Evolutionary conservation across 2,329 filamentous ascomycete species (phyloP), one percentile per base, ranked within the genome.

Genomic region (Paracoccidioides lutzii): DNA sequence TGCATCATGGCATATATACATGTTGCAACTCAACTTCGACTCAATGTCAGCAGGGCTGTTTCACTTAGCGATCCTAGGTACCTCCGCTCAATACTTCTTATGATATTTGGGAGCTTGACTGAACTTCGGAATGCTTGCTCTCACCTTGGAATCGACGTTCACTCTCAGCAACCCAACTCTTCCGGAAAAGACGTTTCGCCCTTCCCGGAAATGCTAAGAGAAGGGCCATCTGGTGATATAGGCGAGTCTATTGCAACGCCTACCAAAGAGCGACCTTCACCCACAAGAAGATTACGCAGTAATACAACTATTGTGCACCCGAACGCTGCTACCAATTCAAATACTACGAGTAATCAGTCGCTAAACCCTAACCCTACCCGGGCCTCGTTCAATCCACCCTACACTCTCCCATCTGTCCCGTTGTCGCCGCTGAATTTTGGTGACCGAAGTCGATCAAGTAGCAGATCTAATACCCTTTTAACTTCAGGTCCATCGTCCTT

Each of bases 51-150:
- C 48, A 78, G 78, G 56, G 77, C 81, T 38, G 73, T 80, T n/a
- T 70, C 76, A 49, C 74, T 78, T 51, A 75, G 76, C 3, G 80
- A 83, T 60, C 72, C 76, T 5, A 76, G 78, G 56, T 78, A 82
- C 59, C 69, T 83, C 53, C 78, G 81, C 32, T 80, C 76, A 14
- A 71, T 82, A 45, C 75, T 84, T 68, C 73, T 82, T 40, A 75
- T 81, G 59, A 74, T 82, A 40, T 81, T 81, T 61, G 76, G 77
- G 50, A 78, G 79, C 59, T 65, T 82, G 51, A 68, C 81, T 48
- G 81, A 84, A 64, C 71, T 81, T 57, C 77, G 79, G 52, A 83
- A 83, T 64, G 78, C 80, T 43, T 81, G 78, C 63, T 70, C 72
- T 28, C 71, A 75, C 54, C 71, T 83, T 52, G 76, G 76, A n/a